Evolutionary conservation across 2,329 filamentous ascomycete genomes (phyloP).

Genomic region (Penicillium polonicum): DNA sequence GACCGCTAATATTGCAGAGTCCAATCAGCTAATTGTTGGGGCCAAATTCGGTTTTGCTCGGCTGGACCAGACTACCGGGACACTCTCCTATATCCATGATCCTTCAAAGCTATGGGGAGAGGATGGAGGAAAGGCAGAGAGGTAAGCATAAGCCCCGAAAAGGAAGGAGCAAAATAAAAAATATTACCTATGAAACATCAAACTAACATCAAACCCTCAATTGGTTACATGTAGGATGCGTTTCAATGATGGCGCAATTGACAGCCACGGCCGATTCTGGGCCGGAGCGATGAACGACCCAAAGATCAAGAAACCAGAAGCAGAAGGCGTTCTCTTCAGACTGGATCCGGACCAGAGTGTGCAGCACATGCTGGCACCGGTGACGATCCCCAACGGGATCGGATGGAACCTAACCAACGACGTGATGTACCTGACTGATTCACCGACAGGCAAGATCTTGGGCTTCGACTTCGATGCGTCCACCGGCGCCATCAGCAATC

Average conservation of each 20-base stretch:
- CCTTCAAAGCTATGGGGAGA: constrained; percentile 51
- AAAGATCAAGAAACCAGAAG: constrained; percentile 53
- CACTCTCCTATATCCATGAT: constrained; percentile 57
- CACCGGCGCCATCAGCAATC: constrained; percentile 66
- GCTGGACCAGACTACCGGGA: constrained; percentile 62
- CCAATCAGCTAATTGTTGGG: constrained; percentile 68
- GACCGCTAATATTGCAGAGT: constrained; percentile 72
- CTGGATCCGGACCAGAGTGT: constrained; percentile 64
- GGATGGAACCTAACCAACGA: constrained; percentile 73
- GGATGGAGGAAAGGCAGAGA: constrained; percentile 49
- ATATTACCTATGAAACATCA: neutral
- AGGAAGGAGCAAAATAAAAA: neutral
- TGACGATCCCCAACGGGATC: constrained; percentile 82
- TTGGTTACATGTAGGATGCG: constrained; percentile 46
- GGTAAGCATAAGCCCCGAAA: constrained; percentile 34
- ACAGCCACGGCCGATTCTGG: constrained; percentile 80
- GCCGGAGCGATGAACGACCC: constrained; percentile 85
- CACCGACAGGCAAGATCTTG: constrained; percentile 67
- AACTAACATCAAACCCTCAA: neutral
- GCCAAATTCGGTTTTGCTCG: constrained; percentile 81
- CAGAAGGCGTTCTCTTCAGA: constrained; percentile 68
- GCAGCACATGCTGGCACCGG: constrained; percentile 58
- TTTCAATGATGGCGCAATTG: constrained; percentile 78
- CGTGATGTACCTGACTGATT: constrained; percentile 82
- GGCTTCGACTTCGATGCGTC: constrained; percentile 69